Base-by-base conservation (phyloP, 23 red algal genomes). In the Gracilaria domingensis region DNA sequence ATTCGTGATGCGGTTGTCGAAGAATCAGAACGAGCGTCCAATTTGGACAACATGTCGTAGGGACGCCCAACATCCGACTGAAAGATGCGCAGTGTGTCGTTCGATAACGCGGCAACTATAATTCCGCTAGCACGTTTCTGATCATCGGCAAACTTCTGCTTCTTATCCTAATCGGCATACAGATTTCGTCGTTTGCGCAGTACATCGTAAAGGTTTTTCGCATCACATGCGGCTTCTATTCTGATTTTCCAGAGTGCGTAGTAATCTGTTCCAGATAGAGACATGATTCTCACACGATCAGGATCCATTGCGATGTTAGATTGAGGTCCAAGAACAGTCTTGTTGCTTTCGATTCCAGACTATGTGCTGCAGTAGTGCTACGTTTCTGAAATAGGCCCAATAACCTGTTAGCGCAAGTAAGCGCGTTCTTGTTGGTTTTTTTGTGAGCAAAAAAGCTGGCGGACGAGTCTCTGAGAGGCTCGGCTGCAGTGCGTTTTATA, bases 81-180 rank as follows among this genome's bases (percentile, higher is more conserved):
- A 25, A 78, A 9, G 23, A 45, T 53, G 30, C 73, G 73, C 73
- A 44, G 50, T 17, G 73, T 53, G 20, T 78, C 73, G 37, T 78
- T 47, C 12, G 34, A 47, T 7, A 45, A 36, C 42, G 34, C 47
- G 0, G 33, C 73, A 53, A 78, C 30, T 0, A 78, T 47, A 16
- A 78, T 18, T 37, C 13, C 35, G 48, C 30, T 78, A 14, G 37
- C 73, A 48, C 50, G 20, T 53, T 78, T 78, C 20, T 47, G 30
- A 17, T 78, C 36, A 5, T 45, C 28, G 12, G 17, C 36, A 35
- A 82, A 82, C 5, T 29, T 35, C 14, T 38, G 8, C 79, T 24
- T 59, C 50, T 12, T 20, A 20, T 78, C 73, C 11, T 39, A 9
- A 36, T 78, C 79, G 7, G 50, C 53, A 25, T 82, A 50, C 25